A percentile compares a stretch with the other conserved stretches of the same genome.
phyloP scores from a whole-genome alignment of 1,139 yeast genomes.

The Taphrina wiesneri region DNA sequence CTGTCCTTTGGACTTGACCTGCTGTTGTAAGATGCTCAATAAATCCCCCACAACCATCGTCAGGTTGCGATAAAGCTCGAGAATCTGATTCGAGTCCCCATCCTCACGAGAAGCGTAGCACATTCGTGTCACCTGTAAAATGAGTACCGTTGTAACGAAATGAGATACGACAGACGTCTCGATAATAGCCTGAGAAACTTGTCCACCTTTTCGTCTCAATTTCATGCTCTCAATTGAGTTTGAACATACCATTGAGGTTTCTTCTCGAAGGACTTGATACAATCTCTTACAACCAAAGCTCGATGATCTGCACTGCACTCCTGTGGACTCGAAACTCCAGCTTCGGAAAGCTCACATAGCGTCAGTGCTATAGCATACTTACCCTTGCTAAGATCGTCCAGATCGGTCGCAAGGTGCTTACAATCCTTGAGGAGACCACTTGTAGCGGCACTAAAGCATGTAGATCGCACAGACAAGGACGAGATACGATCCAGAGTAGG shows the following conservation, averaged over 20 bases:
- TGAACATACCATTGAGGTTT: background rate
- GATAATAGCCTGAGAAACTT: conserved; percentile 33
- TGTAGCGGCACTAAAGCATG: conserved; percentile 27
- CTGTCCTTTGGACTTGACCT: background rate
- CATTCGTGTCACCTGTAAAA: conserved; percentile 7
- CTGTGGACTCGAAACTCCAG: conserved; percentile 27
- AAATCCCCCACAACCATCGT: background rate
- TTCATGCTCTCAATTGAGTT: background rate
- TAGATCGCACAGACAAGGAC: conserved; percentile 10
- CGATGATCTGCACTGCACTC: background rate
- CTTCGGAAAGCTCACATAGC: conserved; percentile 31
- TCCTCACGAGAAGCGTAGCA: conserved; percentile 16
- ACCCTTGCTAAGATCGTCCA: conserved; percentile 17
- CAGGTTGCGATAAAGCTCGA: conserved; percentile 15
- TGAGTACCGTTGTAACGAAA: background rate
- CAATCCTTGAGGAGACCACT: conserved; percentile 7
- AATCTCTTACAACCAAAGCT: background rate
- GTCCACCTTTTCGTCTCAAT: conserved; percentile 19
- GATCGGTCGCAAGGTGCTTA: conserved; percentile 2
- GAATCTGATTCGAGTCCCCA: background rate
- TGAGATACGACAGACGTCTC: conserved; percentile 12
- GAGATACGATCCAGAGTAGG: background rate
- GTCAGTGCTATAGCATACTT: conserved; percentile 32
- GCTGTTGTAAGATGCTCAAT: background rate
- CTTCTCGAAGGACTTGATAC: conserved; percentile 4